Evolutionary conservation across 129 eudicot species (phyloP).

Genomic region (Pittosporum tobira): DNA sequence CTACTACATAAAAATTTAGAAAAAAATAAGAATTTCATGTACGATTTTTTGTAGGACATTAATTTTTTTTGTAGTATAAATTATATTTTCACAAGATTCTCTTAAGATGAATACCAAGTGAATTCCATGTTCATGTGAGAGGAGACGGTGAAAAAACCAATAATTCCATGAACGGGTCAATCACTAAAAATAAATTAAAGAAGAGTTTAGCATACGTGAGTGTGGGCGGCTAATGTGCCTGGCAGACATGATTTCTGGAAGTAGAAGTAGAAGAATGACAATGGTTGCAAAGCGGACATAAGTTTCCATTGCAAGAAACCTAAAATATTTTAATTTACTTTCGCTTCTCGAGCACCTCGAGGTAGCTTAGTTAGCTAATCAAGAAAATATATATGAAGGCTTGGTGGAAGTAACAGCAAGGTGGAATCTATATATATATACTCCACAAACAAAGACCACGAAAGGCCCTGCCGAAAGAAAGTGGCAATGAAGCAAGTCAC

Average conservation of each 20-base stretch:
- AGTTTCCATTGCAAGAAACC: conserved; percentile 20
- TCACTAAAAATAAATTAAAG: too few relatives aligned
- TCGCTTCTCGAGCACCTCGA: neutral
- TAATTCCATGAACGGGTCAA: too few relatives aligned
- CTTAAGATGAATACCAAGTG: too few relatives aligned
- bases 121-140: too few relatives aligned
- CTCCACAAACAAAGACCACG: conserved; percentile 1
- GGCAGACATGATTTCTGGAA: conserved; percentile 24
- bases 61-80: too few relatives aligned
- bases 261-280: conserved; percentile 33
- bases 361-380: neutral
- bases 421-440: conserved; percentile 5
- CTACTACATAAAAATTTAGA: too few relatives aligned
- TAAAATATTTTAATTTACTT: conserved; percentile 1
- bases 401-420: conserved; percentile 8
- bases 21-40: too few relatives aligned
- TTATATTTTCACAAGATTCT: too few relatives aligned
- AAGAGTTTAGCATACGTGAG: conserved; percentile 31
- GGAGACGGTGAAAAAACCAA: too few relatives aligned
- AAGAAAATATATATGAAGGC: conserved; percentile 12
- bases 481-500: conserved; percentile 90
- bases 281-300: conserved; percentile 13
- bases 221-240: conserved; percentile 42
- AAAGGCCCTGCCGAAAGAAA: too few relatives aligned
- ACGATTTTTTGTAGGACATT: too few relatives aligned